Conservation (phyloP, 148 eudicot genomes). For the Suaeda aralocaspica region DNA sequence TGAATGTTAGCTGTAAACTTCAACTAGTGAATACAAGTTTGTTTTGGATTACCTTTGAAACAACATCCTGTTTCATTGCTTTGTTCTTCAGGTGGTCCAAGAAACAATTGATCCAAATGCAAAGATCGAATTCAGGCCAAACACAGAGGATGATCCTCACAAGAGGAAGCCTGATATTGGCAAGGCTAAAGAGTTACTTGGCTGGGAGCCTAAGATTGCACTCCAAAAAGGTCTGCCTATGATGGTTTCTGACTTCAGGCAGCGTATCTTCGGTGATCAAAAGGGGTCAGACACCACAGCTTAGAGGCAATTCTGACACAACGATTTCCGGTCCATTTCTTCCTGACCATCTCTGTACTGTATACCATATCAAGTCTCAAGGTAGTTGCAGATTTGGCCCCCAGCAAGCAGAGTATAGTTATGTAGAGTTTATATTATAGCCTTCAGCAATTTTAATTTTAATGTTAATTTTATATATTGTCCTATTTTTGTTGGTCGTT, state of each 20-base stretch:
- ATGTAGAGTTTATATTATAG: slow-evolving; percentile 31
- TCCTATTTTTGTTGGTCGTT: slow-evolving; percentile 17
- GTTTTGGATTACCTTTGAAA: neutral
- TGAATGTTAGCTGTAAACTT: no score
- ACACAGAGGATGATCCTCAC: slow-evolving; percentile 97
- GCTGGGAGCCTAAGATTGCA: slow-evolving; percentile 92
- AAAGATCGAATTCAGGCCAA: slow-evolving; percentile 68
- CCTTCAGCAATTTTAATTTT: slow-evolving; percentile 17
- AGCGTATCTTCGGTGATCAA: slow-evolving; percentile 87
- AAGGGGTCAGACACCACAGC: slow-evolving; percentile 40
- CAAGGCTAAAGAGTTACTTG: slow-evolving; percentile 80
- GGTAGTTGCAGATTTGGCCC: slow-evolving; percentile 17
- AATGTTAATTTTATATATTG: slow-evolving; percentile 11
- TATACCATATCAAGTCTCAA: slow-evolving; percentile 13
- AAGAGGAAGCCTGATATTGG: slow-evolving; percentile 93
- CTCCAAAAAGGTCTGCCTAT: slow-evolving; percentile 85
- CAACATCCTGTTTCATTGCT: neutral
- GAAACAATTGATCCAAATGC: slow-evolving; percentile 94
- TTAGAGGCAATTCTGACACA: slow-evolving; percentile 12
- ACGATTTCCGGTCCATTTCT: slow-evolving; percentile 2
- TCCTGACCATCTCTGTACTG: neutral
- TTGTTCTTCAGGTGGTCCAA: slow-evolving; percentile 65
- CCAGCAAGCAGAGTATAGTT: slow-evolving; percentile 20
- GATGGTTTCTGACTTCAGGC: slow-evolving; percentile 86
- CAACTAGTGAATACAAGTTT: no score